Base-by-base conservation (phyloP, 768 basidiomycete species). In the Phlebiopsis flavidoalba region DNA sequence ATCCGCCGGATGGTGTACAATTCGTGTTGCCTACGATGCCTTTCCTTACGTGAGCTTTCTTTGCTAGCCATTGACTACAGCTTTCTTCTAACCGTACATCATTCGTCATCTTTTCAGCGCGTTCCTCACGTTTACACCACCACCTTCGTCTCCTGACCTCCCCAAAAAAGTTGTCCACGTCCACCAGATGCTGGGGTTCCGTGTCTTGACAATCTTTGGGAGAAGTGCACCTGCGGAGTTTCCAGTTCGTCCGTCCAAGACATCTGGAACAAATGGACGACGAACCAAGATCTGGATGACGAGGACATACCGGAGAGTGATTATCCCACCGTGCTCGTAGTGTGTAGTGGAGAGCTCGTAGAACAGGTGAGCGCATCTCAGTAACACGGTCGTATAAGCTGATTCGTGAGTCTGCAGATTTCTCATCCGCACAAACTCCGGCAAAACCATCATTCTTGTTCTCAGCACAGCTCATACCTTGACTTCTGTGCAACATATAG, bases 141-240 rank as follows among this genome's bases (percentile, higher is more conserved):
- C 4, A n/a, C 88, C 94, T 0, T 89, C 91, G 0, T 88, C 88
- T 8, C 87, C 94, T 6, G 93, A 95, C 69, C n/a, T n/a, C n/a
- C n/a, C n/a, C n/a, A n/a, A n/a, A n/a, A n/a, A n/a, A n/a, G n/a
- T n/a, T n/a, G n/a, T n/a, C n/a, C n/a, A n/a, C n/a, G n/a, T 82
- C 93, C 17, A 95, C 96, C n/a, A 81, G 97, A 68, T 95, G 93
- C 67, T 99, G 97, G n/a, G 97, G 88, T 98, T n/a, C 97, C 97
- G 14, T 99, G 97, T 68, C 74, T 98, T 19, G 97, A 99, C 72
- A 91, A 85, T 66, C 74, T 94, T 21, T 96, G 94, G 92, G 95
- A 97, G 73, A 88, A 93, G 67, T 97, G 92, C 66, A 95, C 96
- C 7, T 99, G 97, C n/a, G 97, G 97, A 99, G 69, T 89, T n/a